Evolutionary conservation across 1,284 basidiomycete genomes (phyloP), one percentile per base, ranked within the genome.

Genomic region (Heterobasidion parviporum): DNA sequence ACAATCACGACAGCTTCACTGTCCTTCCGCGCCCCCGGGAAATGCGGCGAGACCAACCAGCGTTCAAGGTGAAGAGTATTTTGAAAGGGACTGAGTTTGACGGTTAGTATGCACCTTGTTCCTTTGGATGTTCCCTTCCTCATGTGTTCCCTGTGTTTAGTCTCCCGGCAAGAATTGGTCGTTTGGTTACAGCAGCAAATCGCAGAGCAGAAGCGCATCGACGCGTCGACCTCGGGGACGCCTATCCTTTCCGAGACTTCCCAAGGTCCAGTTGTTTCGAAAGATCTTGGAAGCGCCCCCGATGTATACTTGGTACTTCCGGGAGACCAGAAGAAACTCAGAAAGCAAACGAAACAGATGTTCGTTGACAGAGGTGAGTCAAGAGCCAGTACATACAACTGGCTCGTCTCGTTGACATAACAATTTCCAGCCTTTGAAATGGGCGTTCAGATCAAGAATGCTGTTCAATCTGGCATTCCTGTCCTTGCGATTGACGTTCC

Each of bases 61-160:
- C 82, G 2, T 90, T 87, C 76, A 89, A 85, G 63, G 82, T 92
- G 50, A 90, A 90, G 73, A 90, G 84, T 61, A 81, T 91, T 16
- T 72, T 92, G 52, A 85, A 80, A 63, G 84, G 86, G 10, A 83
- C 82, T 0, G 88, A 91, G 65, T 78, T 80, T 53, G 89, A 90
- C 68, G 70, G 88, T 87, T 59, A 59, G 79, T 64, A 2, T 44
- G 12, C 32, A 12, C 16, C 34, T 33, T 49, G 49, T 14, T 32
- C 8, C 46, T 63, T 44, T 8, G 5, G 4, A 6, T 15, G n/a
- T 14, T 16, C 32, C 14, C 46, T 56, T 46, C 38, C 62, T 6
- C 61, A 18, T 4, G n/a, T 18, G 8, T 6, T 55, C 2, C 36
- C 20, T 26, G 20, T 35, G 18, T 14, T 14, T 52, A 87, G 85